phyloP scores from a whole-genome alignment of 768 basidiomycete genomes.

The Russula griseocarnosa region DNA sequence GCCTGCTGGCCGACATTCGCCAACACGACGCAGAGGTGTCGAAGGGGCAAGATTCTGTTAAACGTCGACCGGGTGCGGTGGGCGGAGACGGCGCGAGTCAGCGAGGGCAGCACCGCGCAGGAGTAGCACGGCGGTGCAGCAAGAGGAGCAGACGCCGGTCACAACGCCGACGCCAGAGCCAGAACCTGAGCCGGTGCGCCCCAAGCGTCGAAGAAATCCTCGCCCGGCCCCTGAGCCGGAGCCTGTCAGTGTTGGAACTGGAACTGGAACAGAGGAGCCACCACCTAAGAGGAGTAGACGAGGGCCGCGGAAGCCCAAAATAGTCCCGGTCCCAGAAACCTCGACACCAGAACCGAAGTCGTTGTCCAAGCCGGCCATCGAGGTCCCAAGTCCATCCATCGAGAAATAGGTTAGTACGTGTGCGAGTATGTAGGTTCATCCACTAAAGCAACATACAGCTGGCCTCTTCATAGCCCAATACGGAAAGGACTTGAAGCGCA shows the following conservation, averaged over 20 bases:
- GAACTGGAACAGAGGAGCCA: constrained; percentile 16
- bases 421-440: constrained; percentile 18
- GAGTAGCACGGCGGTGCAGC: constrained; percentile 35
- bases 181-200: constrained; percentile 40
- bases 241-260: neutral
- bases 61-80: constrained; percentile 19
- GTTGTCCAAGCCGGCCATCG: constrained; percentile 1
- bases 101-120: constrained; percentile 19
- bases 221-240: constrained; percentile 31
- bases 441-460: constrained; percentile 29
- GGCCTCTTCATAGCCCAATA: constrained; percentile 54
- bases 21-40: constrained; percentile 57
- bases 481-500: constrained; percentile 65
- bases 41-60: constrained; percentile 26
- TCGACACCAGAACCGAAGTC: constrained; percentile 5
- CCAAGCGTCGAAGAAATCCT: constrained; percentile 34
- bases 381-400: constrained; percentile 40
- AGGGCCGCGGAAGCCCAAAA: neutral
- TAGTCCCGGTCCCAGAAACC: neutral
- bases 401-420: constrained; percentile 52
- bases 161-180: constrained; percentile 70
- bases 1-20: constrained; percentile 74
- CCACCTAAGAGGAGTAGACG: constrained; percentile 11
- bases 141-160: constrained; percentile 47
- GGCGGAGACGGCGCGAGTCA: constrained; percentile 16